Evolutionary conservation across 805 yeast species (phyloP).

Genomic region (Myxozyma lipomycoides): DNA sequence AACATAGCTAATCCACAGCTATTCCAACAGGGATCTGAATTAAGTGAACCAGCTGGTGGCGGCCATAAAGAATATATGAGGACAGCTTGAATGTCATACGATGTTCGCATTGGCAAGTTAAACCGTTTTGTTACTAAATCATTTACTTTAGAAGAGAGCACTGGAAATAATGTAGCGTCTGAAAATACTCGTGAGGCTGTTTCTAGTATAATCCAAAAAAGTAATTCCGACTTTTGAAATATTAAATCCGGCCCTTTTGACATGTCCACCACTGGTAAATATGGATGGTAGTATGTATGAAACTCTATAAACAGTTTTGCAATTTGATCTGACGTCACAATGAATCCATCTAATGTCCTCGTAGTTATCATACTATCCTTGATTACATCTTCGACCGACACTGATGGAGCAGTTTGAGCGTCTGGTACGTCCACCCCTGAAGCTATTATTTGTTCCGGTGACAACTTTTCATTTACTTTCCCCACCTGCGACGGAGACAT

Average conservation of each 20-base stretch:
- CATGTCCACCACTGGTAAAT: conserved; percentile 83
- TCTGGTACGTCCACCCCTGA: background rate
- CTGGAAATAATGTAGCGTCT: conserved; percentile 34
- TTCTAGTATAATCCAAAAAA: conserved; percentile 91
- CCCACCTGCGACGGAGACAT: background rate
- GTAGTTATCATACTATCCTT: conserved; percentile 39
- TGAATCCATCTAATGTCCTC: conserved; percentile 66
- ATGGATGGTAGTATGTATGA: conserved; percentile 73
- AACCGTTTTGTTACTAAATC: conserved; percentile 25
- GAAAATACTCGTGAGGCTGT: conserved; percentile 67
- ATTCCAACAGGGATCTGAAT: conserved; percentile 95
- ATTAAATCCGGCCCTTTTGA: conserved; percentile 75
- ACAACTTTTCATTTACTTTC: background rate
- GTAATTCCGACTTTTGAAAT: conserved; percentile 74
- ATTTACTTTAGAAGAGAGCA: conserved; percentile 13
- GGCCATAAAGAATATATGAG: conserved; percentile 91
- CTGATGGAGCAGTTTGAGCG: background rate
- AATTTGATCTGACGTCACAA: conserved; percentile 59
- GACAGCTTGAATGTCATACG: conserved; percentile 91
- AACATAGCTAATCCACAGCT: conserved; percentile 89
- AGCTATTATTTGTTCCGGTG: too few species aligned
- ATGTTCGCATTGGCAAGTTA: conserved; percentile 57
- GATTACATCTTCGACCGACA: background rate
- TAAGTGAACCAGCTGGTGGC: conserved; percentile 85
- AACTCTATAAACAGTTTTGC: conserved; percentile 63